Base-by-base conservation (phyloP, 768 basidiomycete genomes). In the Leccinum aurantiacum region DNA sequence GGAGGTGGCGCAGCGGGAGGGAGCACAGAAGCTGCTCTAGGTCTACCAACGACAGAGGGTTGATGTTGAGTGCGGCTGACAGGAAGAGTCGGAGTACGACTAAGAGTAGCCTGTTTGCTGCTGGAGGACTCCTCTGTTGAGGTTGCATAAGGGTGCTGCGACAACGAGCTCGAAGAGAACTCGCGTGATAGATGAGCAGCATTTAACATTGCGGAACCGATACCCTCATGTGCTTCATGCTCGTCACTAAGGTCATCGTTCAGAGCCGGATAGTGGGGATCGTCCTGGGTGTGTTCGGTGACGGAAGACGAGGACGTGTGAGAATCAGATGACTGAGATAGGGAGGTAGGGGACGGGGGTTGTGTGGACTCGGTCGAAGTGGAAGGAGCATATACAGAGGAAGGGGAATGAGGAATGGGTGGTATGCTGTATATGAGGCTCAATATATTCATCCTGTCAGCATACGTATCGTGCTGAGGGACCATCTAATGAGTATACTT, bases 361-460 rank as follows among this genome's bases (percentile, higher is more conserved):
- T 74, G 73, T 37, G 73, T 75, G 19, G 74, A 74, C 56, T 74
- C 73, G 1, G 74, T 74, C n/a, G 74, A 74, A 50, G 77, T 74
- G 44, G 79, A 74, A 24, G 69, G 64, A 57, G 79, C 72, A 72
- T 83, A 84, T 53, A 80, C 67, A 7, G 83, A 80, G 15, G 84
- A 73, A 27, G 84, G 82, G 11, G 89, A 80, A 68, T 89, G 84
- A 22, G 88, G 88, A 48, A 85, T 82, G 48, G 89, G 82, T 25
- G 90, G 90, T 72, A 94, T 92, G 72, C 86, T 89, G 78, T 94
- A 94, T 63, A 93, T 93, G 64, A 91, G 81, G 67, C 90, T 91
- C 57, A 96, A 82, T 69, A 95, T 94, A 69, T 91, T 90, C 89
- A 96, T 93, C 54, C 94, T 85, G 74, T 96, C 92, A 60, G 91